Evolutionary conservation across 2,329 filamentous ascomycete genomes (phyloP), one percentile per base, ranked within the genome.

Genomic region (Calonectria hongkongensis): DNA sequence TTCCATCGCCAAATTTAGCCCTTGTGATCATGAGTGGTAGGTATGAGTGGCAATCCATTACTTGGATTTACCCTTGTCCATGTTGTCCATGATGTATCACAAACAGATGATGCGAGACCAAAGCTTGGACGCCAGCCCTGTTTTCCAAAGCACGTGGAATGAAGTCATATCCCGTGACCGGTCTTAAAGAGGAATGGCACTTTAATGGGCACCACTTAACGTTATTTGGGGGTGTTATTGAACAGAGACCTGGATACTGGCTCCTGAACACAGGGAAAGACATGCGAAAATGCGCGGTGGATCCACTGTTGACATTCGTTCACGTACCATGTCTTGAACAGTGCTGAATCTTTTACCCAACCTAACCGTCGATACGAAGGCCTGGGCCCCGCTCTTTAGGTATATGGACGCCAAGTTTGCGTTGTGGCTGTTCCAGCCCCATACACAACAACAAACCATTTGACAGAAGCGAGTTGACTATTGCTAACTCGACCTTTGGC

Each of bases 141-240:
- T 33, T 51, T 30, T 10, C 12, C 15, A 51, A 56, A n/a, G 39
- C 48, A 56, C 48, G 64, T 66, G 48, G 47, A 28, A 66, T 66
- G 64, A 66, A 66, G 50, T 66, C 64, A 66, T 66, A 56, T 10
- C 45, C 62, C n/a, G 62, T 63, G 39, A 43, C 16, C 27, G 28
- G 7, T 12, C 27, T 13, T 30, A 7, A 63, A 28, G n/a, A 48
- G 18, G 16, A 47, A 33, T 63, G 18, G 9, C 39, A 2, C 25
- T n/a, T 47, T 45, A 47, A 27, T 43, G 16, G 16, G 58, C 39
- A 63, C 12, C 33, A 36, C 33, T 43, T 43, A 63, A 63, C 58
- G 16, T 28, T 9, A 30, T 47, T 9, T 21, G 28, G 33, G 54
- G 33, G 39, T 16, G 8, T 60, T 41, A 21, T 25, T 12, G 54